Evolutionary conservation across 345 rosid species (phyloP).

Genomic region (Eucalyptus curtisii): DNA sequence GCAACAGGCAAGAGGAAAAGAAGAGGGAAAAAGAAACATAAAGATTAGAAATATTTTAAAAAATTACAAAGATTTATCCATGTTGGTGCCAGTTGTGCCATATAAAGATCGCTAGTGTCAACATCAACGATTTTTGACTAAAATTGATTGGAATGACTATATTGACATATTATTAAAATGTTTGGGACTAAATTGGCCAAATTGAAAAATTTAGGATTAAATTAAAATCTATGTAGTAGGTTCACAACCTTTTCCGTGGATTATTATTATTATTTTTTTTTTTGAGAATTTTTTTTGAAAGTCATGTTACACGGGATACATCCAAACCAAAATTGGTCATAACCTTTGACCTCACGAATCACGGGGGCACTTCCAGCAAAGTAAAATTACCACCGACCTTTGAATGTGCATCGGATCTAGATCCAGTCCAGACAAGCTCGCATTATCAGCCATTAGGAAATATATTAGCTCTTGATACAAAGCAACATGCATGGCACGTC

Average conservation of each 20-base stretch:
- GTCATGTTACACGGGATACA: fast-evolving
- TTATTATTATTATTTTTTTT: not conserved
- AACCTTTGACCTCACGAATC: not conserved
- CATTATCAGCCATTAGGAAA: not conserved
- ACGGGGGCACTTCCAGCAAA: not conserved
- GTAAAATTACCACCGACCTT: not conserved
- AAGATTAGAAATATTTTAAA: fast-evolving
- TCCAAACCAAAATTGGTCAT: not conserved
- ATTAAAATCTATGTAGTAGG: fast-evolving
- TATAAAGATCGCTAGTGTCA: fast-evolving
- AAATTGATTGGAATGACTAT: fast-evolving
- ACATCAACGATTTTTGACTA: fast-evolving
- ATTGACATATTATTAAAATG: not conserved
- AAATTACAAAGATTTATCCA: fast-evolving
- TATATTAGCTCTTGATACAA: not conserved
- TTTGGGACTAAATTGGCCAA: fast-evolving
- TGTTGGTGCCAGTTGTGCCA: fast-evolving
- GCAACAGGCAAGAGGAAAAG: not conserved
- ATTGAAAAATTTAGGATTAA: fast-evolving
- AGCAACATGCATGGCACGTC: not conserved
- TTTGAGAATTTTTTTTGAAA: not conserved
- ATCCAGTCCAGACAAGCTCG: not conserved
- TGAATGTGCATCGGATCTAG: fast-evolving
- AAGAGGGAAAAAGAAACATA: not conserved
- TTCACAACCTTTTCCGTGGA: fast-evolving